Evolutionary conservation across 1,284 basidiomycete species (phyloP), one percentile per base, ranked within the genome.

Genomic region (Ustilago tritici): DNA sequence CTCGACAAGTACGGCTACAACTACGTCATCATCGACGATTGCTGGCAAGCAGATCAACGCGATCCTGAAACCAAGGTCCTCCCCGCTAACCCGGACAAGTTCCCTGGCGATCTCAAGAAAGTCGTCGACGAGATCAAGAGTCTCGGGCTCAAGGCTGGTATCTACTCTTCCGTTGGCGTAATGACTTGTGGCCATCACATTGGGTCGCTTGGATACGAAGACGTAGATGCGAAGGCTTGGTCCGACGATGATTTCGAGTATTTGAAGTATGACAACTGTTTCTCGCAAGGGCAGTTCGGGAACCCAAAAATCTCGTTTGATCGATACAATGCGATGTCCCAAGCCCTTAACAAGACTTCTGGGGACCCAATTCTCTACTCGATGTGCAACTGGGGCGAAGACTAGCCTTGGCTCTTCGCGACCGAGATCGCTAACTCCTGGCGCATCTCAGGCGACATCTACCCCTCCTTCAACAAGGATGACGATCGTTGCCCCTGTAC

Each of bases 111-210:
- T 0, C 86, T 90, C 61, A 88, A 88, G 61, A 76, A 75, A 9
- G 74, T 90, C 17, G 82, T 88, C 10, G 85, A 86, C 65, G 77
- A 88, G 52, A 85, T 89, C 17, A 89, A 89, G 75, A 71, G 67
- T 10, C 52, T 89, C 65, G 88, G 88, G 1, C 80, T 90, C n/a
- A 88, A 89, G 82, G 87, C 88, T 49, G 89, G 89, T 0, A 89
- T 90, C 49, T 90, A 90, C 77, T 88, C 88, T 54, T 84, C 84
- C 62, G 89, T 89, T 3, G 89, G 89, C 64, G 85, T 82, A 85
- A 87, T 78, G 61, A 61, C 65, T 38, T 79, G 69, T 46, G 60
- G 62, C 2, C 75, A 87, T 6, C 86, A 82, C 31, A 88, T 88
- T 56, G 89, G 89, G 10, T 89, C 88, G 1, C 84, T 89, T 2